Base-by-base conservation (phyloP, 2,329 filamentous ascomycete species). In the Ceratocystis cubensis region DNA sequence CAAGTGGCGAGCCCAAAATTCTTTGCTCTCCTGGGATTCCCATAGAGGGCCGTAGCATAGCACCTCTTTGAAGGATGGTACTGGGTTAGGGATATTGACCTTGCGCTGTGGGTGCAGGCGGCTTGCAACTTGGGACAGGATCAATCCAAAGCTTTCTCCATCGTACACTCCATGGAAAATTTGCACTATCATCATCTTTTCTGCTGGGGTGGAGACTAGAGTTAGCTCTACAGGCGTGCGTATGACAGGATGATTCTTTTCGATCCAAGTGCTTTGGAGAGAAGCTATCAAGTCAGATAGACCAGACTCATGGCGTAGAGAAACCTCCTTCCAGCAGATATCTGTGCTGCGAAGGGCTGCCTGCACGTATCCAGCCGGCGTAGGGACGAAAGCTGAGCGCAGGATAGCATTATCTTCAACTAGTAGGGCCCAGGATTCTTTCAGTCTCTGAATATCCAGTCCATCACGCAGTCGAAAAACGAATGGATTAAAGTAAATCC, bases 91-190 rank as follows among this genome's bases (percentile, higher is more conserved):
- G 28, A 22, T 20, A 30, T 8, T 6, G n/a, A 22, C 3, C 15
- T 8, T 2, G 10, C n/a, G 15, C 37, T 59, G n/a, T 17, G 37
- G 13, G 25, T 59, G 7, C 44, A 59, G 10, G 6, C 37, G 1
- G 13, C 13, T 17, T 46, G 48, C 33, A 6, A 65, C 50, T 5
- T n/a, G 46, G 4, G 57, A n/a, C 4, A 96, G 79, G 48, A 96
- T 79, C 28, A 90, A 74, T 1, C 82, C 80, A 48, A 96, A 81
- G 69, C 91, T 93, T 70, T 83, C 87, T 1, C 91, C 92, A 74
- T 96, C 92, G 71, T 96, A 96, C 0, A 96, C 74, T 0, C 83
- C 91, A 73, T 96, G 92, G 75, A 96, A 96, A 0, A 95, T 85
- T 59, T 88, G 82, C 1, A 96, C 71, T 1, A 80, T 75, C 41